Percentiles rank a stretch among this genome's conserved stretches.
Evolutionary conservation across 2,329 filamentous ascomycete genomes (phyloP).

Genomic region (Esteya vermicola): DNA sequence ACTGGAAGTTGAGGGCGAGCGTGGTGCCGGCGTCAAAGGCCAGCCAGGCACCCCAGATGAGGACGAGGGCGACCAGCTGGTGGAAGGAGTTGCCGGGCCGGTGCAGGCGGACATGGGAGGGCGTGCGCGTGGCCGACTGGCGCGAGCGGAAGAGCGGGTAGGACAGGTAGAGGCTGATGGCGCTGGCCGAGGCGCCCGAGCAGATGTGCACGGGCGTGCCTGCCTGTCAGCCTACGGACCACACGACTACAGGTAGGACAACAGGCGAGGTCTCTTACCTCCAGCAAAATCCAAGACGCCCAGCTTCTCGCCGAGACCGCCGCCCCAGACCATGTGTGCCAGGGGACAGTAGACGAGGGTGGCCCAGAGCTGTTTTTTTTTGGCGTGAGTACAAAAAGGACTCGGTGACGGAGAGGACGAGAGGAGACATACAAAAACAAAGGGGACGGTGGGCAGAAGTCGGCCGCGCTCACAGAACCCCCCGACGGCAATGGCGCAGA

Average conservation of each 20-base stretch:
- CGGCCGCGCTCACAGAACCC: slow-evolving; percentile 5
- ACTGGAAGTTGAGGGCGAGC: slow-evolving; percentile 84
- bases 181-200: slow-evolving; percentile 80
- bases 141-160: slow-evolving; percentile 69
- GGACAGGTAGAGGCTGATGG: slow-evolving; percentile 85
- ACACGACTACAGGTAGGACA: no score
- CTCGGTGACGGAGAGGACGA: not conserved
- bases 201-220: slow-evolving; percentile 93
- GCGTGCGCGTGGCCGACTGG: slow-evolving; percentile 33
- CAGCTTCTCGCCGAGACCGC: slow-evolving; percentile 81
- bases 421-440: slow-evolving; percentile 4
- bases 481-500: slow-evolving; percentile 6
- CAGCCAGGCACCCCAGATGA: slow-evolving; percentile 97
- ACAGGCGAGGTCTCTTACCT: slow-evolving; percentile 7
- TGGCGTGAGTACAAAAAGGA: not conserved
- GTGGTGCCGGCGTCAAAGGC: slow-evolving; percentile 95
- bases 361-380: slow-evolving; percentile 43
- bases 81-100: slow-evolving; percentile 3
- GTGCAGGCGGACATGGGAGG: slow-evolving; percentile 4
- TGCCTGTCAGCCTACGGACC: slow-evolving; percentile 1
- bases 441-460: slow-evolving; percentile 3
- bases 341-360: slow-evolving; percentile 94
- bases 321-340: slow-evolving; percentile 88
- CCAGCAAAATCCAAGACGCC: slow-evolving; percentile 93
- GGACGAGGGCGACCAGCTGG: slow-evolving; percentile 67